Percentiles rank a stretch among this genome's conserved stretches.
Conservation (phyloP, 2,329 filamentous ascomycete genomes). For the Truncatella angustata region DNA sequence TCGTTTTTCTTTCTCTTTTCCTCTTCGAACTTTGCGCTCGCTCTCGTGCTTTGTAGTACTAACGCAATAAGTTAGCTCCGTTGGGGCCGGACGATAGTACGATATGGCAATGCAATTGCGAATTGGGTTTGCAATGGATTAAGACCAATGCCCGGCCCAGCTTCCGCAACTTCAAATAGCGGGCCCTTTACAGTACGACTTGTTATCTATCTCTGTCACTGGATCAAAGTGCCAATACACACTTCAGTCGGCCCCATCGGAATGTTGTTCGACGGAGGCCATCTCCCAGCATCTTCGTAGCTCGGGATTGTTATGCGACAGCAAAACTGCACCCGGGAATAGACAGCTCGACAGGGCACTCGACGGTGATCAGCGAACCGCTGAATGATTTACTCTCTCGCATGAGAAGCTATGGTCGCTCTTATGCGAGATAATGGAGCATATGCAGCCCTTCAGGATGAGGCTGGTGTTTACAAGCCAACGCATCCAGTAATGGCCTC, state of each 20-base stretch:
- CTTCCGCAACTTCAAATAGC: too few species aligned
- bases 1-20: not conserved
- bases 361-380: constrained; percentile 10
- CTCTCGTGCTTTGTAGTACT: not conserved
- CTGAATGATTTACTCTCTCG: constrained; percentile 2
- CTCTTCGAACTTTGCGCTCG: not conserved
- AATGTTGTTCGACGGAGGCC: not conserved
- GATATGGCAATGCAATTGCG: not conserved
- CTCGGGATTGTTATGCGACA: not conserved
- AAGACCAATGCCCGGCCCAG: not conserved
- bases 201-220: too few species aligned
- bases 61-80: not conserved
- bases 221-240: too few species aligned
- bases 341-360: too few species aligned
- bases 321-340: not conserved
- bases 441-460: constrained; percentile 13
- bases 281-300: not conserved
- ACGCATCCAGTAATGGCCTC: not conserved
- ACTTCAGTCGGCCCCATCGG: not conserved
- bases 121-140: not conserved
- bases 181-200: too few species aligned
- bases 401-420: constrained; percentile 10
- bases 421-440: constrained; percentile 22
- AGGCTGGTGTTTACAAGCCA: constrained; percentile 18
- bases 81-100: not conserved